Evolutionary conservation across 176 grass and related monocot genomes (phyloP), one percentile per base, ranked within the genome.

Genomic region (Bolboschoenus planiculmis): DNA sequence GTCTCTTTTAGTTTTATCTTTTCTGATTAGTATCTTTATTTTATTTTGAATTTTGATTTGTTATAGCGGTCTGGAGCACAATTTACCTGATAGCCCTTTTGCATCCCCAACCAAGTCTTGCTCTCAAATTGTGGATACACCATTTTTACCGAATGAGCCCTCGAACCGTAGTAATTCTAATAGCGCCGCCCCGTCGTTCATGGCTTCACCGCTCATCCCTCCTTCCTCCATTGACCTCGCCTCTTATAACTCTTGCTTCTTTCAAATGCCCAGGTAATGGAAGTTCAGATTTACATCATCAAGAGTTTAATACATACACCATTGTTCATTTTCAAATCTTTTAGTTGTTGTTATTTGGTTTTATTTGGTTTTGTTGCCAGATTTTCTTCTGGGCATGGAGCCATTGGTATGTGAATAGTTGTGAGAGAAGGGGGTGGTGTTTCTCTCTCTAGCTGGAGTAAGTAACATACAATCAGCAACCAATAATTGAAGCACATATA

Each of bases 331-430:
- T 30, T 43, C 3, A 16, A 60, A 61, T 14, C 21, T 26, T 31
- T 79, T 39, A 56, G 48, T 34, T 7, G 54, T 26, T n/a, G n/a
- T n/a, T n/a, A n/a, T n/a, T n/a, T n/a, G n/a, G n/a, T 47, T 66
- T 51, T 20, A 21, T 35, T 44, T 57, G 23, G 70, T 63, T 27
- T 21, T 60, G 30, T 47, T 83, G 10, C 82, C 71, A 97, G 94
- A 88, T 86, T 94, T 60, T 88, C 92, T 33, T 87, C 92, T 85
- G 87, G 87, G 61, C 90, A 91, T 89, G 92, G 90, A 61, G 87
- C 92, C 43, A 83, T 94, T 77, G 94, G 92, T 35, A 86, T 97
- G 88, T 97, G 92, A 97, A 92, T 89, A 91, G 10, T 82, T 27
- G 40, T 40, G 24, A 84, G 21, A 40, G 78, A 26, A 57, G 44